A percentile compares a stretch with the other conserved stretches of the same genome.
Evolutionary conservation across 306 rosid genomes (phyloP).

Genomic region (Fagus sylvatica): DNA sequence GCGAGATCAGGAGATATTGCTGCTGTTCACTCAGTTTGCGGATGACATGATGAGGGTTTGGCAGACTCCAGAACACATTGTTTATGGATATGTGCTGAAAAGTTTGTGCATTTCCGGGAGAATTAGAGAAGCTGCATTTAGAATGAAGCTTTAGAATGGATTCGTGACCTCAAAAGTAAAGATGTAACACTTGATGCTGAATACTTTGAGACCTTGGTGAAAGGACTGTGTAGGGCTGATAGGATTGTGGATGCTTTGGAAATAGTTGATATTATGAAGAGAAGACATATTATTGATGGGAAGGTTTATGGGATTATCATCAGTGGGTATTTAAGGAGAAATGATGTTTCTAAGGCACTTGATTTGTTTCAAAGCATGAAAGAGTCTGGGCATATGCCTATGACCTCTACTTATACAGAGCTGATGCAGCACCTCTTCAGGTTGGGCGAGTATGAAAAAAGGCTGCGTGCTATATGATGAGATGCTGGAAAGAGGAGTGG

Average conservation of each 20-base stretch:
- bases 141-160: constrained; percentile 81
- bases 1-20: constrained; percentile 63
- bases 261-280: constrained; percentile 70
- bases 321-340: constrained; percentile 57
- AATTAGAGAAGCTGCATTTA: no score
- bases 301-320: constrained; percentile 59
- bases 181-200: constrained; percentile 53
- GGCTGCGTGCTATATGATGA: constrained; percentile 73
- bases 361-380: constrained; percentile 61
- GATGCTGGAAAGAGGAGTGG: constrained; percentile 65
- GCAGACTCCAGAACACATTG: constrained; percentile 44
- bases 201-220: constrained; percentile 61
- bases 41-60: constrained; percentile 63
- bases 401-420: constrained; percentile 68
- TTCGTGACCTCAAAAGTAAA: constrained; percentile 67
- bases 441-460: constrained; percentile 46
- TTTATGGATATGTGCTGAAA: constrained; percentile 60
- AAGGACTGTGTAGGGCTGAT: constrained; percentile 73
- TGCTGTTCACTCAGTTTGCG: constrained; percentile 51
- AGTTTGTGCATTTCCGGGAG: constrained; percentile 64
- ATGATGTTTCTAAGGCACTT: constrained; percentile 55
- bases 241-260: constrained; percentile 70
- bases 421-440: constrained; percentile 73
- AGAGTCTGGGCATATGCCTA: constrained; percentile 57
- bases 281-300: constrained; percentile 44